Conservation (phyloP, 352 stramenopile genomes). For the Phytophthora lateralis region DNA sequence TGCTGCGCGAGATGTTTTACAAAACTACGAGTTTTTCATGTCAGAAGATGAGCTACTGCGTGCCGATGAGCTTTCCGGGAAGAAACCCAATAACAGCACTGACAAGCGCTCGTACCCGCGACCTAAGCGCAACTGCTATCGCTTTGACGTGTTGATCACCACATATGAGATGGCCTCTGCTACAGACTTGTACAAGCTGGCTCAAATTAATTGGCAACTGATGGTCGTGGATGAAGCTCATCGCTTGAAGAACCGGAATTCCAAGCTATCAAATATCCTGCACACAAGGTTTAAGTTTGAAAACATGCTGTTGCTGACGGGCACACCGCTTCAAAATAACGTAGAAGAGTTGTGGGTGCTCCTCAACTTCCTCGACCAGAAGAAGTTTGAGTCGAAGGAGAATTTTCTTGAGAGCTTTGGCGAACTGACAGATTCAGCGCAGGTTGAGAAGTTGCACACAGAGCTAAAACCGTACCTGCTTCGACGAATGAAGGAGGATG, state of each 20-base stretch:
- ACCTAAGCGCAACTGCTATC: slow-evolving; percentile 68
- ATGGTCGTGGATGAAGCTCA: slow-evolving; percentile 99
- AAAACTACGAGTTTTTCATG: slow-evolving; percentile 96
- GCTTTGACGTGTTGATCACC: slow-evolving; percentile 99
- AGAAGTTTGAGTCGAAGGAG: slow-evolving; percentile 94
- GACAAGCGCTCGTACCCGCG: slow-evolving; percentile 31
- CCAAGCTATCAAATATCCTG: slow-evolving; percentile 92
- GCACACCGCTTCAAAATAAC: slow-evolving; percentile 92
- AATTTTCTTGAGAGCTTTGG: slow-evolving; percentile 95
- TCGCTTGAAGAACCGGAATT: slow-evolving; percentile 98
- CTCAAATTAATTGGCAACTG: slow-evolving; percentile 93
- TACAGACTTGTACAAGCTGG: slow-evolving; percentile 94
- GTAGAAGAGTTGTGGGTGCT: slow-evolving; percentile 97
- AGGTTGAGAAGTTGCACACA: slow-evolving; percentile 87
- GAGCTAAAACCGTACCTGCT: slow-evolving; percentile 88
- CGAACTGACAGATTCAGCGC: slow-evolving; percentile 90
- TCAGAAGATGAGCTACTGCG: slow-evolving; percentile 50
- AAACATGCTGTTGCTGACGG: slow-evolving; percentile 90
- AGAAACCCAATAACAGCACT: slow-evolving; percentile 20
- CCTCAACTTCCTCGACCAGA: slow-evolving; percentile 97
- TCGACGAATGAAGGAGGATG: slow-evolving; percentile 90
- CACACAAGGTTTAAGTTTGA: slow-evolving; percentile 80
- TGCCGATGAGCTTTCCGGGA: slow-evolving; percentile 37
- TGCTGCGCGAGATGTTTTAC: slow-evolving; percentile 87
- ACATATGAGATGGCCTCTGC: slow-evolving; percentile 99